Percentiles rank a stretch among this genome's conserved stretches.
These are phyloP conservation scores for Pseudogymnoascus sp. DNA, from an alignment of 2,329 filamentous ascomycete species.

Conservation along the genomic window DNA sequence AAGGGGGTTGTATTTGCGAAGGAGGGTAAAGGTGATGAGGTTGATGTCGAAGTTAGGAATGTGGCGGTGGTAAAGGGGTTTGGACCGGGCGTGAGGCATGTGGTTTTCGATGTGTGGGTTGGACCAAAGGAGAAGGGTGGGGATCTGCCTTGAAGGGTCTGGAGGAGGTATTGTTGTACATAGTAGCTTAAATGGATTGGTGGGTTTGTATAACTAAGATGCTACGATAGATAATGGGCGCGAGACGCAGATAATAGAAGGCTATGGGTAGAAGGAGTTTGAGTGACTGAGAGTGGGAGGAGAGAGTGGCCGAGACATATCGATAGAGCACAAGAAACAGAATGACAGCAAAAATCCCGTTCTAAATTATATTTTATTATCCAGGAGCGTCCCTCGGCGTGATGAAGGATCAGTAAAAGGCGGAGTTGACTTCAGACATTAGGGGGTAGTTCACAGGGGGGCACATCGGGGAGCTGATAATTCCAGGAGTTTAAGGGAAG, in stretches of 20 bases:
- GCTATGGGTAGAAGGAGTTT: too few species aligned
- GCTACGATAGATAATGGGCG: neutral
- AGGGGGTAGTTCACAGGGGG: too few species aligned
- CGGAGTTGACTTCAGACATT: too few species aligned
- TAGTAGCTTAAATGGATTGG: neutral
- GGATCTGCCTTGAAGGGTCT: neutral
- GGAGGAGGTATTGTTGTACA: neutral
- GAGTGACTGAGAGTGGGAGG: neutral
- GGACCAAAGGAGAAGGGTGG: neutral
- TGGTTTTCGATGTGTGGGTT: constrained; percentile 54
- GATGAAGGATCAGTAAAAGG: too few species aligned
- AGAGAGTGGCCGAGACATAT: too few species aligned
- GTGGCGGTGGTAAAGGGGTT: constrained; percentile 62
- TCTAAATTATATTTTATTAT: too few species aligned
- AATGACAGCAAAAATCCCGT: too few species aligned
- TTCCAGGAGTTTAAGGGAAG: too few species aligned
- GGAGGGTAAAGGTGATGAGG: constrained; percentile 11
- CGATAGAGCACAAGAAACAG: too few species aligned
- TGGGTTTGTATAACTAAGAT: neutral
- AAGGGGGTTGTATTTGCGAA: constrained; percentile 16
- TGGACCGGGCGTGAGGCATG: constrained; percentile 62
- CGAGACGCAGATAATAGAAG: neutral
- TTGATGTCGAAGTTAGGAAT: constrained; percentile 39
- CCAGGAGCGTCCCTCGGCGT: too few species aligned
- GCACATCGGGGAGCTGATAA: too few species aligned